Base-by-base conservation (phyloP, 1,284 basidiomycete genomes). In the Butyriboletus appendiculatus region DNA sequence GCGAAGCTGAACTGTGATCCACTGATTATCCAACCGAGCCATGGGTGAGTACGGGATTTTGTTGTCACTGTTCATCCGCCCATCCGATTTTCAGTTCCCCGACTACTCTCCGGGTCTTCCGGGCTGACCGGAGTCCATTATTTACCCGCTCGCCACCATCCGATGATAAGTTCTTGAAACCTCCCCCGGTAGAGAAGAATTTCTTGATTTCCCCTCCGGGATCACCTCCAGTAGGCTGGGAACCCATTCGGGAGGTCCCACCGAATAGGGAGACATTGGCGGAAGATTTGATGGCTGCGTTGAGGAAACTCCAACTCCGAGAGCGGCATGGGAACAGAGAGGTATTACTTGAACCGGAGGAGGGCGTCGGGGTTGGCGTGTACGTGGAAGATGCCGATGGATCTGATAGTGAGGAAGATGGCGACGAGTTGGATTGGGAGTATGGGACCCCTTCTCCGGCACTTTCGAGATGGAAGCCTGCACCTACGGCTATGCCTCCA, bases 191-290 rank as follows among this genome's bases (percentile, higher is more conserved):
- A 37, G 90, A 94, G 63, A 93, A 93, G 75, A 98, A 99, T 75
- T 98, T 98, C 74, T 81, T 99, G 49, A 96, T 99, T 62, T 98
- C 95, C 0, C 96, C 96, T 1, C 97, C 97, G 1, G 97, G 96
- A n/a, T 96, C 93, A 0, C 96, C 97, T 0, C 96, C 96, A 0
- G 88, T 97, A 2, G 96, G 96, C 1, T 99, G 96, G 96, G 94
- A 97, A 67, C 94, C 85, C 30, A 84, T 95, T 56, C 76, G 78
- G 41, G 97, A 99, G 74, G 95, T 96, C 20, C 93, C 94, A 7
- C 96, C 97, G 0, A 99, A 99, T 68, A 71, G 78, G 7, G 76
- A 84, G 5, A 90, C 96, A 5, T 81, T 98, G 33, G 96, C 96
- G 0, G 86, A 92, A 24, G 96, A 99, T 68, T 82, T 99, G 60